Evolutionary conservation across 805 yeast species (phyloP).

Genomic region (Yarrowia porcina): DNA sequence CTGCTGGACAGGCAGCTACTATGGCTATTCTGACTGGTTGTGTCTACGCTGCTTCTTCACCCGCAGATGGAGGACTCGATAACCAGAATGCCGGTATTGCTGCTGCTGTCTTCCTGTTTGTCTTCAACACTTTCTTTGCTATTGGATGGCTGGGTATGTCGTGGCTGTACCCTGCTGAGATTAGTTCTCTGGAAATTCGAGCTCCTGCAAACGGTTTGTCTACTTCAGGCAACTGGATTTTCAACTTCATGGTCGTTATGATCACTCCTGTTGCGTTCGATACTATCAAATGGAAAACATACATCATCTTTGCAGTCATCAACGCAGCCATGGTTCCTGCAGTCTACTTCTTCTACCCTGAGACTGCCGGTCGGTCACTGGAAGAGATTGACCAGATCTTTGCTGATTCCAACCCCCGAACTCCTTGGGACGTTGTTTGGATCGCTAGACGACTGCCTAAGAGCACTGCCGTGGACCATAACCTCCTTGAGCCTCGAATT

Average conservation of each 20-base stretch:
- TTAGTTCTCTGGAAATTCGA: background rate
- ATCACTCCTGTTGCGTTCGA: background rate
- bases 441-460: background rate
- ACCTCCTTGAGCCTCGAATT: background rate
- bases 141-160: constrained; percentile 3
- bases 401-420: background rate
- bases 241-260: constrained; percentile 15
- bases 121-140: constrained; percentile 4
- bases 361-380: background rate
- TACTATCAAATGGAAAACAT: background rate
- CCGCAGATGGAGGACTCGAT: background rate
- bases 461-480: background rate
- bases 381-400: constrained; percentile 8
- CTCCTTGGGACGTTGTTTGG: constrained; percentile 1
- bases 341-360: constrained; percentile 9
- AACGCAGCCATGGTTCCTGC: background rate
- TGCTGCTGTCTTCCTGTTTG: constrained; percentile 1
- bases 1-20: constrained; percentile 1
- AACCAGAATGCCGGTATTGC: constrained; percentile 35
- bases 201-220: background rate
- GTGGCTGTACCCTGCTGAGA: background rate
- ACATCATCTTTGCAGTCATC: constrained; percentile 4
- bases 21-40: constrained; percentile 3
- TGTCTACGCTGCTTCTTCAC: constrained; percentile 2
- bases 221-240: background rate